Base-by-base conservation (phyloP, 371 early-diverging fungal species). In the Mortierella sp. region DNA sequence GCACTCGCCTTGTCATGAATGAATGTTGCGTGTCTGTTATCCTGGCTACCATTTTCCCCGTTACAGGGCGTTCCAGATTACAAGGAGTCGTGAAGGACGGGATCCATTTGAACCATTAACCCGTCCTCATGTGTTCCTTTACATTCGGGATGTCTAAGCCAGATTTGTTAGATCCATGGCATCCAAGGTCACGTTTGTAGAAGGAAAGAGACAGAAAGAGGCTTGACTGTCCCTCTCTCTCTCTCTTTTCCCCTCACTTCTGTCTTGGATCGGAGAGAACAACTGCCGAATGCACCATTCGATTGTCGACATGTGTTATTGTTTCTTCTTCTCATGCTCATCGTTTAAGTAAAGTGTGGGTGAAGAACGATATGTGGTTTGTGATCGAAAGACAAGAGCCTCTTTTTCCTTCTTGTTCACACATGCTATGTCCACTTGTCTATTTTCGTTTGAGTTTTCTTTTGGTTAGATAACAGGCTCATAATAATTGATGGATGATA, bases 361-460 rank as follows among this genome's bases (percentile, higher is more conserved):
- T 65, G 65, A 65, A 65, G 68, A 65, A 65, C 68, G 68, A 65
- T 63, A 38, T 31, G 8, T 28, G 0, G 6, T 58, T 28, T 13
- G 34, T 13, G 34, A 63, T 65, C 68, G 68, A 38, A 21, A 65
- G 38, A 24, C 21, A 34, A 31, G 50, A 50, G 58, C 28, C 13
- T 28, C 8, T 21, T 28, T 26, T 13, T 58, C 63, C 16, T 31
- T 28, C n/a, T 50, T 50, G 14, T 50, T 13, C 10, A 63, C 68
- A 38, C 68, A 65, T 65, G 65, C 65, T 9, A 21, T 38, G 38
- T 65, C 68, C 38, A 21, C 24, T 0, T 63, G 63, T 65, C 68
- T 65, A 65, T 65, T 65, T 65, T 65, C 34, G 34, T 65, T 65
- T 65, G 68, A 65, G 38, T 65, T 65, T 38, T 16, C 0, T 26